Percentiles rank a stretch among this genome's conserved stretches.
Conservation (phyloP, 2,329 filamentous ascomycete species). For the Myriosclerotinia curreyana region DNA sequence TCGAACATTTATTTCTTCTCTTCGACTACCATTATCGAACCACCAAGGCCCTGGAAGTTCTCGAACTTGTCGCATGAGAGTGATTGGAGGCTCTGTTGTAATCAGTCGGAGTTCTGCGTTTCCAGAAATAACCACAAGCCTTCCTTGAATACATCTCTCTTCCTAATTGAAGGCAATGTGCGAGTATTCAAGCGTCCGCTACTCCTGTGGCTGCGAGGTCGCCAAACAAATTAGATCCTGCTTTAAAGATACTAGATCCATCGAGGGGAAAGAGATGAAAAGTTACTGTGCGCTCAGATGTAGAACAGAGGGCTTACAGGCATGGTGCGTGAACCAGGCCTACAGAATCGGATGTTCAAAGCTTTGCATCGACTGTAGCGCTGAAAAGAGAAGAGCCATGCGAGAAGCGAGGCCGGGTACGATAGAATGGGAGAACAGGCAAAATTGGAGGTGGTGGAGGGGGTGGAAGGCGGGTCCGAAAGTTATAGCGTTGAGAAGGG, state of each 20-base stretch:
- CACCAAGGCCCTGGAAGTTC: background rate
- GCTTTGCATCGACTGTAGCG: background rate
- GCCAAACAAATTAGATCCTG: background rate
- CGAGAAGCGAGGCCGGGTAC: background rate
- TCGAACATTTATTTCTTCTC: background rate
- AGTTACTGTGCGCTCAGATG: background rate
- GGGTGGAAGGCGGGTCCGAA: background rate
- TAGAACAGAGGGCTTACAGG: background rate
- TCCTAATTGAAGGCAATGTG: background rate
- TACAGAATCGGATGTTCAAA: background rate
- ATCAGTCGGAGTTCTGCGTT: background rate
- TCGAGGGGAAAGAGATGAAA: background rate
- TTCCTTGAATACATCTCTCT: background rate
- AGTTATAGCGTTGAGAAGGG: background rate
- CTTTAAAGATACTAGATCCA: background rate
- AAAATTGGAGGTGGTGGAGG: background rate
- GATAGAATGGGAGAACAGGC: background rate
- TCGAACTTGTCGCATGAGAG: background rate
- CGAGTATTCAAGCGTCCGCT: background rate
- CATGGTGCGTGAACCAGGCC: background rate
- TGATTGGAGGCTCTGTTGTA: background rate
- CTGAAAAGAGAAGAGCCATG: background rate
- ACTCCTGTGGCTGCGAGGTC: background rate
- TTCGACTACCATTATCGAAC: background rate
- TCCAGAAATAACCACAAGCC: background rate